A percentile compares a stretch with the other conserved stretches of the same genome.
Evolutionary conservation across 805 yeast genomes (phyloP).

Genomic region (Zygotorulaspora sp.): DNA sequence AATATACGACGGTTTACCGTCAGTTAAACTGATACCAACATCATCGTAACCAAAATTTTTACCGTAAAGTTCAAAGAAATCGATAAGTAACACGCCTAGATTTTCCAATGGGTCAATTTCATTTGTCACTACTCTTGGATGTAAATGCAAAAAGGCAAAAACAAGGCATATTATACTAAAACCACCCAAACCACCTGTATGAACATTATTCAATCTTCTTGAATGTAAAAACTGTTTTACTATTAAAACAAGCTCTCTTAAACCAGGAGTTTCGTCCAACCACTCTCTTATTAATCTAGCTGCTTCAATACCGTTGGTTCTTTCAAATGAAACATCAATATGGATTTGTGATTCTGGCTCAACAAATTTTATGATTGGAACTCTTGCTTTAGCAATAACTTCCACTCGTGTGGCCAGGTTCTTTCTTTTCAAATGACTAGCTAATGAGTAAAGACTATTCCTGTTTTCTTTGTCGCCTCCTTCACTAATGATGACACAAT

Average conservation of each 20-base stretch:
- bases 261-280: constrained; percentile 67
- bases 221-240: constrained; percentile 81
- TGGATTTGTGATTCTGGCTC: constrained; percentile 68
- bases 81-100: constrained; percentile 80
- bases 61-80: constrained; percentile 91
- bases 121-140: constrained; percentile 68
- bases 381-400: constrained; percentile 85
- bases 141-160: constrained; percentile 71
- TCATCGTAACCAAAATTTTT: constrained; percentile 79
- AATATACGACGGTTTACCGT: constrained; percentile 56
- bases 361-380: constrained; percentile 88
- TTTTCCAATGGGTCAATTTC: constrained; percentile 67
- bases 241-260: constrained; percentile 75
- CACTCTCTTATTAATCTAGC: constrained; percentile 74
- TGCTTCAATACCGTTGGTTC: constrained; percentile 75
- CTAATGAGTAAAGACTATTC: constrained; percentile 62
- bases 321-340: constrained; percentile 87
- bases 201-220: constrained; percentile 78
- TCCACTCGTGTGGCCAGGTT: constrained; percentile 68
- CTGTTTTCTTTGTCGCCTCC: constrained; percentile 56
- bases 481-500: constrained; percentile 75
- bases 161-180: constrained; percentile 86
- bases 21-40: constrained; percentile 59
- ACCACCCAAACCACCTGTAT: constrained; percentile 92
- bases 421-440: constrained; percentile 59